These are phyloP conservation scores for Tuctoria greenei DNA, from an alignment of 176 grass and related monocot genomes.

Conservation along the genomic window DNA sequence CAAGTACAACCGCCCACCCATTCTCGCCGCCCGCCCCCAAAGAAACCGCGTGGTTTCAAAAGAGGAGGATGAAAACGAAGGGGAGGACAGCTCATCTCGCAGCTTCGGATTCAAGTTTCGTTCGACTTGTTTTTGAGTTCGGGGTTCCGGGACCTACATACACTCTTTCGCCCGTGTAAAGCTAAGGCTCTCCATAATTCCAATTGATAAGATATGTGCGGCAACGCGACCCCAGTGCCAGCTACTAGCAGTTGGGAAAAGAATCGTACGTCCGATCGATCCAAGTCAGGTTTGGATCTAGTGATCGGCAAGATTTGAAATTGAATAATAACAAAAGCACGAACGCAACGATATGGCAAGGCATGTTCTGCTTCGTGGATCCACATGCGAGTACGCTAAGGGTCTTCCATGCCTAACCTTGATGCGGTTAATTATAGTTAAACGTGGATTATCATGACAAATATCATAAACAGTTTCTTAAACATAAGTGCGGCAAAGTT, in stretches of 20 bases:
- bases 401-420: no score
- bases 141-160: neutral
- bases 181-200: neutral
- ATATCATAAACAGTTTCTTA: no score
- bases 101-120: neutral
- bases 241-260: neutral
- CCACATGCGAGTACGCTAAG: neutral
- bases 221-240: neutral
- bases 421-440: no score
- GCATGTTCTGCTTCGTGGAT: neutral
- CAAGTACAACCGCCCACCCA: neutral
- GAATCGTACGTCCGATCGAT: neutral
- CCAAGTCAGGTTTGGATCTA: neutral
- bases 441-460: no score
- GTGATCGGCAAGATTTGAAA: neutral
- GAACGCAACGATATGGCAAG: neutral
- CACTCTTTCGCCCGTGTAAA: neutral
- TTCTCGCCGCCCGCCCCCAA: neutral
- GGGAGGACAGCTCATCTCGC: fast-evolving
- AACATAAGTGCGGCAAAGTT: no score
- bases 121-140: neutral
- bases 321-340: neutral
- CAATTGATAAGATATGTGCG: neutral
- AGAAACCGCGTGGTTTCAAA: neutral
- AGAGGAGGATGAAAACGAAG: no score